A percentile compares a stretch with the other conserved stretches of the same genome.
Evolutionary conservation across 1,284 basidiomycete species (phyloP).

Genomic region (Cerioporus squamosus): DNA sequence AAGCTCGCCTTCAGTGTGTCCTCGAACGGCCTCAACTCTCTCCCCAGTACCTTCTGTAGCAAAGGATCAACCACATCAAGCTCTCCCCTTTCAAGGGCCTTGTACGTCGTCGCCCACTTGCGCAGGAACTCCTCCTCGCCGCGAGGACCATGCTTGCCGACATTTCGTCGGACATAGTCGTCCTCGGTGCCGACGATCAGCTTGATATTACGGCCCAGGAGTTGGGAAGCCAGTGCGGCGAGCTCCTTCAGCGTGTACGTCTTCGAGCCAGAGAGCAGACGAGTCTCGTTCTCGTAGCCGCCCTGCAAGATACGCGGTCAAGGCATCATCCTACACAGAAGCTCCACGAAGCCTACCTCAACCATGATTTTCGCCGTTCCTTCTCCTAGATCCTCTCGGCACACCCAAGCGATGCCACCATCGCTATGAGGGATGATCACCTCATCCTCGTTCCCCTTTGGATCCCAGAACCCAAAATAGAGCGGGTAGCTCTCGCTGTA

Average conservation of each 20-base stretch:
- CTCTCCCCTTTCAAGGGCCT: constrained; percentile 33
- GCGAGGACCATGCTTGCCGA: constrained; percentile 18
- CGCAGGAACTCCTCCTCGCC: constrained; percentile 33
- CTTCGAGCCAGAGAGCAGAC: constrained; percentile 34
- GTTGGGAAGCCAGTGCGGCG: constrained; percentile 24
- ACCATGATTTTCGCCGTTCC: constrained; percentile 38
- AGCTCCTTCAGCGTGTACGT: constrained; percentile 31
- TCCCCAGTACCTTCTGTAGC: constrained; percentile 30
- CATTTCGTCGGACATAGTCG: constrained; percentile 32
- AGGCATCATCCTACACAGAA: background rate
- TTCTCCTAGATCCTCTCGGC: constrained; percentile 37
- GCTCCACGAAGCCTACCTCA: constrained; percentile 11
- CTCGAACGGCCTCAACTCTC: constrained; percentile 33
- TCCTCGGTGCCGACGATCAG: constrained; percentile 32
- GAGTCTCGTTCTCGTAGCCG: constrained; percentile 33
- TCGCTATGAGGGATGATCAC: constrained; percentile 33
- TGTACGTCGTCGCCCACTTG: constrained; percentile 37
- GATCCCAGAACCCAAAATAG: constrained; percentile 39
- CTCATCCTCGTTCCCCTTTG: constrained; percentile 24
- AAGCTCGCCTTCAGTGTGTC: constrained; percentile 27
- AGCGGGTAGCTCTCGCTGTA: constrained; percentile 43
- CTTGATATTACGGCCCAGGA: constrained; percentile 27
- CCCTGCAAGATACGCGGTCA: constrained; percentile 16
- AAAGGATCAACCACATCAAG: constrained; percentile 33
- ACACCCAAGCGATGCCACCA: constrained; percentile 38